Conservation (phyloP, 495 filamentous ascomycete genomes). For the Endocarpon pusillum region DNA sequence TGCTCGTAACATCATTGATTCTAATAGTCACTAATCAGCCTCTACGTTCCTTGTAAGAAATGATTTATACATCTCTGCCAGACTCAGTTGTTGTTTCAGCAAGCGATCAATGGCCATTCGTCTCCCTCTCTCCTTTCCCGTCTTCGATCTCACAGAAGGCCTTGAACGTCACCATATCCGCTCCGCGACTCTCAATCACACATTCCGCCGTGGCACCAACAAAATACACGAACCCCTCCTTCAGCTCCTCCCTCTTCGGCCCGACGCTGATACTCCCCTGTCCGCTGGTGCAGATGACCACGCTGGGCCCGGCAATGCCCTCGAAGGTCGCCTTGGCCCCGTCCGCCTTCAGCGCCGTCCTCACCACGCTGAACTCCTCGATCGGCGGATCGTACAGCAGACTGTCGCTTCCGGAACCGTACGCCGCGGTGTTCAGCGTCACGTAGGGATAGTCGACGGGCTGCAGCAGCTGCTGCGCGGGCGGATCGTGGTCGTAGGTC, state of each 20-base stretch:
- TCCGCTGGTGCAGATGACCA: constrained; percentile 76
- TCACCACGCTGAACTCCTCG: constrained; percentile 86
- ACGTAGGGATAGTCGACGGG: constrained; percentile 71
- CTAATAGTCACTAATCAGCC: too few relatives aligned
- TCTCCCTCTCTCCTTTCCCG: constrained; percentile 27
- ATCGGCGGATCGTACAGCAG: constrained; percentile 88
- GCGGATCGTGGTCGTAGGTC: constrained; percentile 87
- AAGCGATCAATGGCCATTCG: too few relatives aligned
- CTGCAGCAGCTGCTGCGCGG: constrained; percentile 81
- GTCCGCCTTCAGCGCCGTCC: constrained; percentile 50
- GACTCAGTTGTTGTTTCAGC: too few relatives aligned
- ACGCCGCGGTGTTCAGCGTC: constrained; percentile 59
- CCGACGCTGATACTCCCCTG: constrained; percentile 73
- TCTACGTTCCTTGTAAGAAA: too few relatives aligned
- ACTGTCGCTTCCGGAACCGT: constrained; percentile 49
- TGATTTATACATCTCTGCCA: too few relatives aligned
- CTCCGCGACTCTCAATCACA: constrained; percentile 48
- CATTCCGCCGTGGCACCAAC: constrained; percentile 81
- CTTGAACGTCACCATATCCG: constrained; percentile 66
- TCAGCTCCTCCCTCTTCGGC: constrained; percentile 48
- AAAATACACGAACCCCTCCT: constrained; percentile 77
- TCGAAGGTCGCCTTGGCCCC: constrained; percentile 77
- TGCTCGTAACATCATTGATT: too few relatives aligned
- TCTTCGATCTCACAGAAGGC: constrained; percentile 71
- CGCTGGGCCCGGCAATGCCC: constrained; percentile 70